Evolutionary conservation across 2,329 filamentous ascomycete species (phyloP), one percentile per base, ranked within the genome.

Genomic region (Magnaporthiopsis rhizophila): DNA sequence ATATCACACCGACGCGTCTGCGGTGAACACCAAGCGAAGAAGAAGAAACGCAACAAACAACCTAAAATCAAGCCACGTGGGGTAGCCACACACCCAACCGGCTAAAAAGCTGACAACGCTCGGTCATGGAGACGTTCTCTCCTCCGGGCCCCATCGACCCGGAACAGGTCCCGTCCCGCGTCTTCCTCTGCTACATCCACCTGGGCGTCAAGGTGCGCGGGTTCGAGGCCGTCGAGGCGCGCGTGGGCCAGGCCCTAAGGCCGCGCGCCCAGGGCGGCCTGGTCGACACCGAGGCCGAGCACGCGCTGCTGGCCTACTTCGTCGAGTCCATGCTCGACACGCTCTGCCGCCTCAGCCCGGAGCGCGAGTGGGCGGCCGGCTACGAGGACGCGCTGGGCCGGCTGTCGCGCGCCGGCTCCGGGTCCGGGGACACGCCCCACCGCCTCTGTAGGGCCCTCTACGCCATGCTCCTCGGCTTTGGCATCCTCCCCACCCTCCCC

Each of bases 151-250:
- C 56, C n/a, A 58, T 58, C 3, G 56, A 58, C 26, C 58, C 26
- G 9, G 26, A 63, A n/a, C 28, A 63, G 30, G 26, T 38, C 32
- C 38, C 50, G n/a, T 3, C 62, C 53, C 18, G 24, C 21, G 32
- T 63, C 11, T 63, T 32, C 56, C n/a, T 63, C 28, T 63, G 32
- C 53, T 58, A 63, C 56, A 56, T 63, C 26, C 62, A 63, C 53
- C 18, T 63, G 56, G 62, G 30, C 32, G 56, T 63, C 32, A 58
- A 53, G n/a, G 21, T 63, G 21, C 53, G 38, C 28, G 56, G 56
- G 18, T 26, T 38, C 21, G 30, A 34, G 13, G 34, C 62, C 56
- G 58, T 63, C 56, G 38, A 56, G 18, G 38, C 38, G 5, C 38
- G 45, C 24, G 36, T 62, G 15, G n/a, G 53, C 12, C 18, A 50